Conservation (phyloP, 2,329 filamentous ascomycete species). For the Fusarium mangiferae region DNA sequence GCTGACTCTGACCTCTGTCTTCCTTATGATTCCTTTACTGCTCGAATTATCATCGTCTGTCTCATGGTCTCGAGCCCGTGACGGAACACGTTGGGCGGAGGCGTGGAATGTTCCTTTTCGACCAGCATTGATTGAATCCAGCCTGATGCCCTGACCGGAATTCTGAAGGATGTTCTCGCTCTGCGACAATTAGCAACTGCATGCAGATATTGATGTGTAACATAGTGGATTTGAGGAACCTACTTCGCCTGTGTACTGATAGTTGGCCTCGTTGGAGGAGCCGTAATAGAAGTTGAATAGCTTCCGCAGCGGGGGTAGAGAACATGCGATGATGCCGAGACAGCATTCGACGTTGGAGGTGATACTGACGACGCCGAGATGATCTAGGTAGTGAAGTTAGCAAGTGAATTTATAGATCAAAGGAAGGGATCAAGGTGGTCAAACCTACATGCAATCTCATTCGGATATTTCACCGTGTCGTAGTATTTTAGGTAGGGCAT, state of each 20-base stretch:
- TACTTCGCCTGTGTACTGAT: background rate
- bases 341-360: slow-evolving; percentile 16
- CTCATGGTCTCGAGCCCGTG: background rate
- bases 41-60: slow-evolving; percentile 13
- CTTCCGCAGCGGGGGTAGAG: background rate
- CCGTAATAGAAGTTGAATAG: slow-evolving; percentile 14
- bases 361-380: slow-evolving; percentile 16
- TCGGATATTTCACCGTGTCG: background rate
- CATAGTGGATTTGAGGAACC: background rate
- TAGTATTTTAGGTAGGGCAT: slow-evolving; percentile 23
- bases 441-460: slow-evolving; percentile 1
- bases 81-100: background rate
- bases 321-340: slow-evolving; percentile 16
- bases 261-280: background rate
- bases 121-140: background rate
- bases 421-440: background rate
- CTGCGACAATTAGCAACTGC: background rate
- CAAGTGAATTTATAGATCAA: accelerated
- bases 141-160: background rate
- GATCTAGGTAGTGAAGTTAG: background rate
- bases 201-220: no score
- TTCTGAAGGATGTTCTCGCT: background rate
- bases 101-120: background rate
- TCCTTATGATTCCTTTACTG: slow-evolving; percentile 7
- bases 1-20: background rate